Conservation (phyloP, 306 rosid genomes). For the Lupinus albus region DNA sequence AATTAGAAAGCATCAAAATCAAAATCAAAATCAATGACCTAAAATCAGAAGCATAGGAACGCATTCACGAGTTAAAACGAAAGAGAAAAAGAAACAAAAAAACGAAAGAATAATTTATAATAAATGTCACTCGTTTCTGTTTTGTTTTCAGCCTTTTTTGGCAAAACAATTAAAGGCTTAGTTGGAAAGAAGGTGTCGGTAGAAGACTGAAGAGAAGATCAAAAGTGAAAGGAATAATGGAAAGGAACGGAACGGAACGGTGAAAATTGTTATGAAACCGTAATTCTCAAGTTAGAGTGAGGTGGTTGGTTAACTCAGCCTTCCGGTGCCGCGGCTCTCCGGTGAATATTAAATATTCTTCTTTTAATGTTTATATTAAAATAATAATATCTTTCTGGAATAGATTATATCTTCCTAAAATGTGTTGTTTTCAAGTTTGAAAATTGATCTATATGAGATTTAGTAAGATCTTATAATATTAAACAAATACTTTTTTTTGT, state of each 20-base stretch:
- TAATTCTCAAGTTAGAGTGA: conserved; percentile 28
- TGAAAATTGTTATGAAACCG: conserved; percentile 15
- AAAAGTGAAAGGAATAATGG: background rate
- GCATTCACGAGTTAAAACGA: background rate
- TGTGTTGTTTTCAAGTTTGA: too few species aligned
- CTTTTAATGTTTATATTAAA: too few species aligned
- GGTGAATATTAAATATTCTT: too few species aligned
- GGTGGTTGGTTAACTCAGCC: too few species aligned
- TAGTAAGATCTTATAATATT: too few species aligned
- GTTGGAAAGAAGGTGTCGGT: conserved; percentile 43
- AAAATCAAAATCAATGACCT: background rate
- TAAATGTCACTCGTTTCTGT: background rate
- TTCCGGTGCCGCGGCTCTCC: too few species aligned
- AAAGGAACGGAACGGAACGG: background rate
- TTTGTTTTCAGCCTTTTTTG: background rate
- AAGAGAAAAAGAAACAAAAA: background rate
- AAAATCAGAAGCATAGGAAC: background rate
- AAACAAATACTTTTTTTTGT: background rate
- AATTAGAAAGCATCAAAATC: conserved; percentile 35
- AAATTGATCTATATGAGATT: too few species aligned
- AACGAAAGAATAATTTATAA: background rate
- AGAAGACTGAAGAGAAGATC: conserved; percentile 12
- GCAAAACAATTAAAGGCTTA: background rate
- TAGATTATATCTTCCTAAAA: too few species aligned
- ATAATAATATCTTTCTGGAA: too few species aligned